phyloP scores from a whole-genome alignment of 345 rosid genomes.

The Physaria fendleri region DNA sequence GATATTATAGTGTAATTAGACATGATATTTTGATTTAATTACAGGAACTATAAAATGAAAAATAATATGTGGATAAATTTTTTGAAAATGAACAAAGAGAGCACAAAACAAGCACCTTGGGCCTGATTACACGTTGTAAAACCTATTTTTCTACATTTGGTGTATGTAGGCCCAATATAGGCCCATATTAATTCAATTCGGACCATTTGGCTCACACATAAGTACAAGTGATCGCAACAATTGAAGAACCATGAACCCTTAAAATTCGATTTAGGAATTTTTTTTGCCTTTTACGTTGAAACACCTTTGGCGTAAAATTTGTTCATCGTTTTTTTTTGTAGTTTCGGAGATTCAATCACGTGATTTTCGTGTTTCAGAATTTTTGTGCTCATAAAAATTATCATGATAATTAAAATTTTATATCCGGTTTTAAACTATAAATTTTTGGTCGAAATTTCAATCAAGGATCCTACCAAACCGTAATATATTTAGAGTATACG shows the following conservation, averaged over 20 bases:
- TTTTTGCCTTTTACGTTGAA: not conserved
- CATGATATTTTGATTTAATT: not conserved
- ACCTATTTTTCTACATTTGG: not conserved
- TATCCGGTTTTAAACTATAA: too few relatives aligned
- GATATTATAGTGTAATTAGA: too few relatives aligned
- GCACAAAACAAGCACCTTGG: constrained; percentile 11
- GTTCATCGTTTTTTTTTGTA: not conserved
- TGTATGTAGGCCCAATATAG: not conserved
- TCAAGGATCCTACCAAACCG: too few relatives aligned
- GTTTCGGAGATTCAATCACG: constrained; percentile 2
- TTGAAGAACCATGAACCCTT: not conserved
- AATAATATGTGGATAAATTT: not conserved
- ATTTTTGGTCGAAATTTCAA: too few relatives aligned
- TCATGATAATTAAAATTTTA: not conserved
- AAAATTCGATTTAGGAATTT: constrained; percentile 2
- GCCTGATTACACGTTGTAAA: constrained; percentile 3
- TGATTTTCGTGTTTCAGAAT: constrained; percentile 21
- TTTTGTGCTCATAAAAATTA: not conserved
- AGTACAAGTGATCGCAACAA: not conserved
- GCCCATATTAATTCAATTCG: not conserved
- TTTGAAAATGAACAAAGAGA: not conserved
- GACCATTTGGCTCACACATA: not conserved
- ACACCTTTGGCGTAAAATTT: not conserved
- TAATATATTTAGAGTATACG: too few relatives aligned
- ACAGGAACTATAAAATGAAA: not conserved